Percentiles rank a stretch among this genome's conserved stretches.
Conservation (phyloP, 352 stramenopile species). For the Phytophthora tubulina region DNA sequence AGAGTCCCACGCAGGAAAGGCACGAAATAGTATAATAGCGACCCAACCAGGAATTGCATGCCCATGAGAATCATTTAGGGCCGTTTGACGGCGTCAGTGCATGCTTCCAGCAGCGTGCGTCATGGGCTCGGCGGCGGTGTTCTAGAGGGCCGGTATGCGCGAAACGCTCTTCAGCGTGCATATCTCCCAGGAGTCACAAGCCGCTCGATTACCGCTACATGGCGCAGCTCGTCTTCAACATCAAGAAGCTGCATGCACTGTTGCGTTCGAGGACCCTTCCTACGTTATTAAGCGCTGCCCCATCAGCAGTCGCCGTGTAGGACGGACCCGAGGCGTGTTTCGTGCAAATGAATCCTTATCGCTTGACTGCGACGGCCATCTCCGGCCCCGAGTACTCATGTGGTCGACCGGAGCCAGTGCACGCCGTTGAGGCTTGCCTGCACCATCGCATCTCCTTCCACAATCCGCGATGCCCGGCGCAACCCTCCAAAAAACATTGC, state of each 20-base stretch:
- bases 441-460: constrained; percentile 6
- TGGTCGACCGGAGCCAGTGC: constrained; percentile 14
- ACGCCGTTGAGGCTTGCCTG: constrained; percentile 7
- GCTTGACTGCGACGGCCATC: background rate
- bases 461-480: background rate
- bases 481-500: constrained; percentile 7
- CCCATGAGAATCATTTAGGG: background rate
- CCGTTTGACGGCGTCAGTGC: background rate
- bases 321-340: background rate
- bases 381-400: background rate
- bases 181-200: background rate
- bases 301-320: background rate
- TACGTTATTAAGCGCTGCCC: background rate
- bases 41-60: no score
- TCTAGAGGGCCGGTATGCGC: background rate
- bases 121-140: background rate
- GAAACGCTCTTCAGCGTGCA: background rate
- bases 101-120: no score
- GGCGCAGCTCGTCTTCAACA: background rate
- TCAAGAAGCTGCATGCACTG: background rate
- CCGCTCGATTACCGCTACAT: background rate
- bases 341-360: constrained; percentile 7
- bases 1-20: no score
- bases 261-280: background rate
- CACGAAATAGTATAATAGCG: no score